phyloP scores from a whole-genome alignment of 2,329 filamentous ascomycete species.

The Fusarium sp. region DNA sequence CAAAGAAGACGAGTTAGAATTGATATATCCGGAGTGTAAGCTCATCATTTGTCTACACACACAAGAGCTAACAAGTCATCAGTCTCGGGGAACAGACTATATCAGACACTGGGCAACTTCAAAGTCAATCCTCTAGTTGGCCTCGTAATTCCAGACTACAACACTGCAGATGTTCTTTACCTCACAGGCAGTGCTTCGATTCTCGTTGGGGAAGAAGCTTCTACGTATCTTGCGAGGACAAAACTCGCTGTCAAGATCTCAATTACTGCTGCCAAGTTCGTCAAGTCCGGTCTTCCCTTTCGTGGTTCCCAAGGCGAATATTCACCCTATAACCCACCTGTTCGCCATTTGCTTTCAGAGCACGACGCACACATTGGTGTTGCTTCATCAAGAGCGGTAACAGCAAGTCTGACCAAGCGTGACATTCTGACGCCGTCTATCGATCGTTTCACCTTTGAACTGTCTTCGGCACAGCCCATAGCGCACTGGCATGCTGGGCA shows the following conservation, averaged over 20 bases:
- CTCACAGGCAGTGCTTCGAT: conserved; percentile 77
- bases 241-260: conserved; percentile 79
- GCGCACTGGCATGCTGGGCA: conserved; percentile 75
- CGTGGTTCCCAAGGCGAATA: conserved; percentile 68
- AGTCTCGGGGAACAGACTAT: conserved; percentile 83
- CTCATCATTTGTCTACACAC: neutral
- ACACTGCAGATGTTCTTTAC: conserved; percentile 79
- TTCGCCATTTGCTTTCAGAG: conserved; percentile 75
- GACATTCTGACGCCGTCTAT: conserved; percentile 74
- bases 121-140: conserved; percentile 74
- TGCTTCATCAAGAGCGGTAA: conserved; percentile 35
- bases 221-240: conserved; percentile 72
- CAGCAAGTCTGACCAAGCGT: conserved; percentile 70
- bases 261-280: conserved; percentile 70
- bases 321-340: conserved; percentile 83
- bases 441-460: conserved; percentile 69
- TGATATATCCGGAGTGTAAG: conserved; percentile 82
- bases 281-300: conserved; percentile 76
- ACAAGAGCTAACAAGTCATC: conserved; percentile 20
- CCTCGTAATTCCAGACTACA: conserved; percentile 79
- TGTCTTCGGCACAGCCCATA: conserved; percentile 43
- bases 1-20: conserved; percentile 57
- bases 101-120: conserved; percentile 86
- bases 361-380: conserved; percentile 45
- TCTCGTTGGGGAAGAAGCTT: conserved; percentile 73